Evolutionary conservation across 768 basidiomycete species (phyloP).

Genomic region (Panus rudis): DNA sequence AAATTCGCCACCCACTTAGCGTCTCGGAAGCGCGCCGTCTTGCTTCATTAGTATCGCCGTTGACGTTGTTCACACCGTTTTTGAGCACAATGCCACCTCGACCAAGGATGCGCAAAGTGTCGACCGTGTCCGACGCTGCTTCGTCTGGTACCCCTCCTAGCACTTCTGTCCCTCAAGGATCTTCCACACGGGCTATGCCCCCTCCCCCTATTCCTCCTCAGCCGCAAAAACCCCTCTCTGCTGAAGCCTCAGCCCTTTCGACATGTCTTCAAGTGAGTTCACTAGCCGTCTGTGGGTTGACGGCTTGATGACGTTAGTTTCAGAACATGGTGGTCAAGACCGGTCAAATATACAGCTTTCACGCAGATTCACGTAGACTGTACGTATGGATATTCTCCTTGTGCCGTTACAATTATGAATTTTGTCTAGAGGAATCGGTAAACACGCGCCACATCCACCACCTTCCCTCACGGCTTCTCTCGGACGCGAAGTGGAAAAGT

Average conservation of each 20-base stretch:
- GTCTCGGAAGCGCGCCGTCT: too few relatives aligned
- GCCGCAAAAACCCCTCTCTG: constrained; percentile 42
- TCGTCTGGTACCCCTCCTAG: constrained; percentile 19
- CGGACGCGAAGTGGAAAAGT: constrained; percentile 70
- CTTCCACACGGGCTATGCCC: constrained; percentile 33
- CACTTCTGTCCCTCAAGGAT: constrained; percentile 7
- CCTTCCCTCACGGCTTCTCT: constrained; percentile 57
- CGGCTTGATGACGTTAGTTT: background rate
- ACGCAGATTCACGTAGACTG: constrained; percentile 59
- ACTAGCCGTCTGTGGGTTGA: background rate
- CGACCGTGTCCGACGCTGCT: constrained; percentile 24
- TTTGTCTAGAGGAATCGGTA: constrained; percentile 44
- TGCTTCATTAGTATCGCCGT: too few relatives aligned
- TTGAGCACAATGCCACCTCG: constrained; percentile 42
- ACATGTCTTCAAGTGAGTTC: constrained; percentile 48
- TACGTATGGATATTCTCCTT: constrained; percentile 26
- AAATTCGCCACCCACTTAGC: too few relatives aligned
- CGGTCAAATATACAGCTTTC: constrained; percentile 64
- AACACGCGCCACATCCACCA: constrained; percentile 55
- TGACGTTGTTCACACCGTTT: too few relatives aligned
- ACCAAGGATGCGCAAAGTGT: constrained; percentile 28
- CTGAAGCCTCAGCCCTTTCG: constrained; percentile 56
- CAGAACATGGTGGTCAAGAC: constrained; percentile 65
- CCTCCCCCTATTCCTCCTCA: constrained; percentile 42
- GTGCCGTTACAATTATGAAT: background rate